Evolutionary conservation across 306 rosid species (phyloP).

Genomic region (Trifolium subterraneum): DNA sequence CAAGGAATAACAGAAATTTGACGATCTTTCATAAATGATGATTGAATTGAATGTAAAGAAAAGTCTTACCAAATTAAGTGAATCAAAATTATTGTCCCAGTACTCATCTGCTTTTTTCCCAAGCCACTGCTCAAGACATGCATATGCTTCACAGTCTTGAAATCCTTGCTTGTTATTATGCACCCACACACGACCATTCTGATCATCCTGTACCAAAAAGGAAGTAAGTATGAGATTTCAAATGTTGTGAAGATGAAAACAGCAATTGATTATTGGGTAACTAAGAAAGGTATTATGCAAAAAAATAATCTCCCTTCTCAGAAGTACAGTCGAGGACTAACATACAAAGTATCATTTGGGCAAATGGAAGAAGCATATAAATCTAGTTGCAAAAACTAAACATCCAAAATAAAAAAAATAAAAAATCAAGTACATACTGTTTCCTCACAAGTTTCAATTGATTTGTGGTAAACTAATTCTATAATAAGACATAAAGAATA

Average conservation of each 20-base stretch:
- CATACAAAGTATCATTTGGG: not conserved
- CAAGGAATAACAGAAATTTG: conserved; percentile 23
- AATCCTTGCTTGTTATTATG: conserved; percentile 71
- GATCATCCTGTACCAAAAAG: conserved; percentile 48
- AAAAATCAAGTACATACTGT: conserved; percentile 11
- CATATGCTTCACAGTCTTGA: conserved; percentile 62
- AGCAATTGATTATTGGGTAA: not conserved
- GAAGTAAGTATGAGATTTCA: conserved; percentile 24
- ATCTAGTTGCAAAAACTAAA: not conserved
- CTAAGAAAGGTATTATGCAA: not conserved
- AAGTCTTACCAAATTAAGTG: conserved; percentile 51
- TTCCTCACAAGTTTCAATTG: conserved; percentile 9
- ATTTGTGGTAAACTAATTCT: not conserved
- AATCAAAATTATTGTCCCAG: conserved; percentile 57
- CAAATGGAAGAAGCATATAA: conserved; percentile 1
- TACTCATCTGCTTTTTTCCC: conserved; percentile 53
- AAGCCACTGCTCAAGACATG: conserved; percentile 57
- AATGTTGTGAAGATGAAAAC: conserved; percentile 32
- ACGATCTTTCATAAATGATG: not conserved
- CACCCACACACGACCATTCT: conserved; percentile 58
- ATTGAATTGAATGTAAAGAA: conserved; percentile 31
- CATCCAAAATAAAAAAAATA: not conserved
- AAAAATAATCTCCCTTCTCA: not conserved
- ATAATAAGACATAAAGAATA: not conserved
- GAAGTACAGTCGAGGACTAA: conserved; percentile 2